phyloP scores from a whole-genome alignment of 305 asterid species.

The Plantago lanceolata region DNA sequence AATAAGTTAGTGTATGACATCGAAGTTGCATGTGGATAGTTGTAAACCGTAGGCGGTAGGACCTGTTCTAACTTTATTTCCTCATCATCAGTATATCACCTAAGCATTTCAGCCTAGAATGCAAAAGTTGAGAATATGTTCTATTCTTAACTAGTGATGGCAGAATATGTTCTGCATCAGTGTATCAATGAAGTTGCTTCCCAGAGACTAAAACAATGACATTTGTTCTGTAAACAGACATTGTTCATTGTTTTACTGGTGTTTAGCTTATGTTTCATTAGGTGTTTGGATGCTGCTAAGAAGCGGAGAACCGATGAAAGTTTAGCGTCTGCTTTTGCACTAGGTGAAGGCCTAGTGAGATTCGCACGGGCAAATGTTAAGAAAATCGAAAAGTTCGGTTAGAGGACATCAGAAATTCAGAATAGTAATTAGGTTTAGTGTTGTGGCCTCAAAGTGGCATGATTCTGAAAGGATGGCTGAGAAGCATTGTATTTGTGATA shows the following conservation, averaged over 20 bases:
- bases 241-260: background rate
- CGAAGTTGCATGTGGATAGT: conserved; percentile 37
- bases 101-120: no score
- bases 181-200: background rate
- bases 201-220: background rate
- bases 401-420: no score
- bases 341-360: background rate
- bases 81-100: background rate
- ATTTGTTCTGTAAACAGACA: background rate
- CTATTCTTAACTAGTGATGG: conserved; percentile 20
- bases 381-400: background rate
- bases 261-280: background rate
- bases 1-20: conserved; percentile 21
- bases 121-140: background rate
- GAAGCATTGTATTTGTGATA: conserved; percentile 2
- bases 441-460: background rate
- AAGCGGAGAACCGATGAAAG: background rate
- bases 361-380: background rate
- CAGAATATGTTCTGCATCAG: conserved; percentile 25
- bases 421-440: background rate
- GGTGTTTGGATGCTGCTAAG: background rate
- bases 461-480: conserved; percentile 13
- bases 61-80: conserved; percentile 20
- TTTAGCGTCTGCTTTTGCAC: background rate
- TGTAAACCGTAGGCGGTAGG: conserved; percentile 36